These are phyloP conservation scores for Artemisia annua DNA, from an alignment of 129 eudicot genomes.

Conservation along the genomic window DNA sequence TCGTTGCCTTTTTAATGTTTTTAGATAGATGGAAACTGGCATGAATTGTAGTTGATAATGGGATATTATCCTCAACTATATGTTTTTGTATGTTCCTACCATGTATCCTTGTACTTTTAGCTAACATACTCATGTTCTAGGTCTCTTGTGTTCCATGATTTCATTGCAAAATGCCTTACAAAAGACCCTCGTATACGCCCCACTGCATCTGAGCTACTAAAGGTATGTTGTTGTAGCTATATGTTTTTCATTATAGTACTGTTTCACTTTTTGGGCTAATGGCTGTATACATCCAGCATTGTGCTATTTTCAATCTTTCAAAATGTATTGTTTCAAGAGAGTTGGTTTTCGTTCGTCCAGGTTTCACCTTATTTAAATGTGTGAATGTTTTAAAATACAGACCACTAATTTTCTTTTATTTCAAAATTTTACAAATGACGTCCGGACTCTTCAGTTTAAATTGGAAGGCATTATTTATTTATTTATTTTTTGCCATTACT, in stretches of 20 bases:
- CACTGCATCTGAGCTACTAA: conserved; percentile 90
- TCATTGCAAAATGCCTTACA: conserved; percentile 92
- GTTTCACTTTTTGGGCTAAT: conserved; percentile 15
- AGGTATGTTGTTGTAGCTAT: conserved; percentile 52
- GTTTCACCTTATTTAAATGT: no score
- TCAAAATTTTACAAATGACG: neutral
- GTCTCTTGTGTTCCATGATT: conserved; percentile 98
- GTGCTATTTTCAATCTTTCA: neutral
- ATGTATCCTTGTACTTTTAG: conserved; percentile 8
- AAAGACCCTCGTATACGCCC: conserved; percentile 95
- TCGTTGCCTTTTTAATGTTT: conserved; percentile 1
- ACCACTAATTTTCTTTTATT: no score
- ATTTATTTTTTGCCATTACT: neutral
- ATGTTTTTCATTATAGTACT: conserved; percentile 16
- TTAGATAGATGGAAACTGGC: conserved; percentile 11
- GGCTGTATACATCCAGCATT: conserved; percentile 1
- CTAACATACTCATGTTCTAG: conserved; percentile 46
- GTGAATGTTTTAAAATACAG: no score
- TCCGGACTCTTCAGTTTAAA: neutral
- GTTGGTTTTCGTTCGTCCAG: neutral
- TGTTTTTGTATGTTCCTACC: neutral
- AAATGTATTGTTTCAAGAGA: neutral
- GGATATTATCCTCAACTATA: neutral
- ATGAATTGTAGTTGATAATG: neutral
- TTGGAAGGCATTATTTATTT: neutral